Evolutionary conservation across 768 basidiomycete species (phyloP), one percentile per base, ranked within the genome.

Genomic region (Fistulinella prunicolor): DNA sequence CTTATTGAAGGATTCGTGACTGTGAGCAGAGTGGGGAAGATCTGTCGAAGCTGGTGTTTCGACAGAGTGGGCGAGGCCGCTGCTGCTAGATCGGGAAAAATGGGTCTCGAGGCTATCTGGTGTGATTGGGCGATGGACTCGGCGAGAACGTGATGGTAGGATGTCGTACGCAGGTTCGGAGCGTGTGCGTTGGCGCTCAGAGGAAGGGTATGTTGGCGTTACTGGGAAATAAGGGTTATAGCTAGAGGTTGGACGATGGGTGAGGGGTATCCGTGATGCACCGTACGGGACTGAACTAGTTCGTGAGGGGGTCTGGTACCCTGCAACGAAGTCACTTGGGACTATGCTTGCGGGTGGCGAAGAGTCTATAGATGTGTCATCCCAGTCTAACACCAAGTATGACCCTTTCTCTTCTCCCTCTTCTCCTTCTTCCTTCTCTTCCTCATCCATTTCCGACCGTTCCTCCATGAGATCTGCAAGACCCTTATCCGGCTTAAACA

Each of bases 381-480:
- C 82, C 88, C 89, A 90, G 44, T 85, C 83, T 10, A 82, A 71
- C 34, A 82, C 73, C 46, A n/a, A n/a, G 86, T 81, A 86, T 3
- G 83, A 79, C 17, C 56, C 60, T 35, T 46, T 47, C 7, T 57
- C 54, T 36, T 59, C 61, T 38, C 69, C 66, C 20, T 72, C 71
- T 36, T 59, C 61, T 38, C 69, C 66, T 19, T 72, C 71, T 6
- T 69, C 70, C 17, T 70, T 69, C n/a, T 65, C 68, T 17, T 47
- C 56, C 22, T 73, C 73, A 4, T 71, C 71, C 17, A 70, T 66
- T 17, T 69, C 69, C 16, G 67, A 68, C 5, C 67, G 55, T 54
- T 88, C 85, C 63, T 92, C 90, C 0, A 85, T 71, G n/a, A 93
- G 81, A 60, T 89, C 89, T 8, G 83, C 89, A 6, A 93, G 78